Evolutionary conservation across 1,139 yeast genomes (phyloP), one percentile per base, ranked within the genome.

Genomic region (Magnusiomyces ingens): DNA sequence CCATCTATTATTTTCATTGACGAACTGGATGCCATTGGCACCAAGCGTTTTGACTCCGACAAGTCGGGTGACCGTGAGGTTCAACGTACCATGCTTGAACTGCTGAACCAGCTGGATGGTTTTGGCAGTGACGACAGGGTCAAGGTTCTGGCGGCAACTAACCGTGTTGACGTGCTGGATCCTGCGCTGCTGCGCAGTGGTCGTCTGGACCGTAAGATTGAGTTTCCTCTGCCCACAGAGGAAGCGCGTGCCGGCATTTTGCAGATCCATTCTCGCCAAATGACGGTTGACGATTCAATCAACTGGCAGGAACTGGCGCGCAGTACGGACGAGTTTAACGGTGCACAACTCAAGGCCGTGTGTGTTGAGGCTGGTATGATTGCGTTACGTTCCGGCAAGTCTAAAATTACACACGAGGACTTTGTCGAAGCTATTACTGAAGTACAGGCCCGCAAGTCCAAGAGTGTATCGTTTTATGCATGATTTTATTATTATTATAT

Each of bases 351-450:
- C 69, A 93, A 93, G 75, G 98, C 98, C 0, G 99, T 93, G 32
- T 90, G 97, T 8, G 99, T 93, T 21, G 99, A 93, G 71, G 99
- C 99, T 2, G 99, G 99, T 67, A 94, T 93, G 99, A 93, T 94
- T 72, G 99, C 99, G 1, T 78, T 94, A 67, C 82, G 99, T 72
- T 89, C 89, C 64, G 98, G 97, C 26, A 95, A 93, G 71, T 81
- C 87, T 37, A 79, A 85, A 60, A 91, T 94, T 56, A 87, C 88
- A 64, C 99, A 94, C 70, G 99, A 94, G 73, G 99, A 94, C 73
- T 94, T 93, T 67, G 96, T 94, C 19, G 99, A 94, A 68, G 99
- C 96, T 56, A 90, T 93, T 60, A 85, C 97, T 58, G 99, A 94
- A 75, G 99, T 94, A 43, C 99, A 93, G 74, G 96, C 98, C 52